Evolutionary conservation across 2,329 filamentous ascomycete species (phyloP), one percentile per base, ranked within the genome.

Genomic region (Hortaea werneckii): DNA sequence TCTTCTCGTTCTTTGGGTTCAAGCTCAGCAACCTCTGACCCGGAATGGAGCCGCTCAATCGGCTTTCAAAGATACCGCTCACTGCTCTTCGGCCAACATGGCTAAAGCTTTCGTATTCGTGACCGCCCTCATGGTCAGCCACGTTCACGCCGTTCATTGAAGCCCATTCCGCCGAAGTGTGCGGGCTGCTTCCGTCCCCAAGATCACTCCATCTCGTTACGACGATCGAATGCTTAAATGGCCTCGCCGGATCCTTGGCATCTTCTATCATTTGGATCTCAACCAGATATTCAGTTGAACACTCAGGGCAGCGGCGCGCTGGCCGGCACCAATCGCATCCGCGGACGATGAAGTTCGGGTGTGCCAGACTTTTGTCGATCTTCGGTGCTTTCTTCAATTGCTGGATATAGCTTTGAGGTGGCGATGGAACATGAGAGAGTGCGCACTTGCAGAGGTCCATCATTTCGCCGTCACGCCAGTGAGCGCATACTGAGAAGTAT

Each of bases 151-250:
- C 75, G 54, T 76, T 76, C 32, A 73, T 67, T n/a, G 77, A 73
- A 8, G 70, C 71, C 73, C 78, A 80, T 50, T 79, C 74, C 4
- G 64, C 64, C n/a, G 64, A 69, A 8, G 64, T 64, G 34, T 57
- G 60, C 2, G 77, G 75, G 7, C 65, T 67, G 1, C 61, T 68
- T 1, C 76, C 76, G 58, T 78, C 69, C 1, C 78, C 78, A 11
- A 82, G 58, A 60, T 82, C 78, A 49, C 71, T 74, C 78, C 78
- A 82, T 12, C 78, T 63, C 6, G 78, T 81, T 4, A 80, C 73
- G 4, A 78, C 69, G 44, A 82, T 70, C 1, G 75, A 72, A 46
- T 81, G 77, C 53, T 75, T 79, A 61, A 82, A 82, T 3, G 66
- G 61, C 8, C 66, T 55, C 34, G 63, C 50, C 5, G 66, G 58